Evolutionary conservation across 352 stramenopile species (phyloP).

Genomic region (Phytophthora cryptogea): DNA sequence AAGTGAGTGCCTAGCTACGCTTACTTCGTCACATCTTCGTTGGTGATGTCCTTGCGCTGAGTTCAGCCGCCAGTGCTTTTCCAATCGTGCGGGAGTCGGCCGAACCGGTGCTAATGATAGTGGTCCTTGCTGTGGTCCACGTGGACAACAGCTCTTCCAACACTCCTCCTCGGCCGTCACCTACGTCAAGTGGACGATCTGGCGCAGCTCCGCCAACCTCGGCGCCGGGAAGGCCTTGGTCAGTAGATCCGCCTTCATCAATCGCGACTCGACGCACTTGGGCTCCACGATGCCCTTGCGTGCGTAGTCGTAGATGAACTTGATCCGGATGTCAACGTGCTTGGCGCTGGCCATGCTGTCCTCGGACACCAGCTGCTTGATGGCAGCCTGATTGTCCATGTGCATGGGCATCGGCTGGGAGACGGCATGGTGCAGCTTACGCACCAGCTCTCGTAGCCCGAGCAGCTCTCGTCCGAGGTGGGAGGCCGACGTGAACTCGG

Average conservation of each 20-base stretch:
- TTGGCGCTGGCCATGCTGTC: conserved; percentile 9
- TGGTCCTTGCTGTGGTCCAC: too few relatives aligned
- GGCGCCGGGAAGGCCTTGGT: conserved; percentile 10
- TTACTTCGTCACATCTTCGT: too few relatives aligned
- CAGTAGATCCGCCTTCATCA: conserved; percentile 17
- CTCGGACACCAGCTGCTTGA: neutral
- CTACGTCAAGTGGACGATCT: conserved; percentile 1
- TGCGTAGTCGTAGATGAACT: conserved; percentile 10
- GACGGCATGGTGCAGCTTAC: neutral
- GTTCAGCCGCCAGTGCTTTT: too few relatives aligned
- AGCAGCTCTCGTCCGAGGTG: conserved; percentile 9
- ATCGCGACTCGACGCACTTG: conserved; percentile 8
- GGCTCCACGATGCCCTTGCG: conserved; percentile 9
- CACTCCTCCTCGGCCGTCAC: conserved; percentile 7
- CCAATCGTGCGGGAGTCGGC: too few relatives aligned
- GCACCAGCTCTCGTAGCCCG: conserved; percentile 7
- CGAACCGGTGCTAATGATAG: too few relatives aligned
- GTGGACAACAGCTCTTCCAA: too few relatives aligned
- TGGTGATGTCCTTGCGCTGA: too few relatives aligned
- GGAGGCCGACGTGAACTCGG: conserved; percentile 12
- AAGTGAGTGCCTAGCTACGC: too few relatives aligned
- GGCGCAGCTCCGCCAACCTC: neutral
- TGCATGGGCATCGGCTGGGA: neutral
- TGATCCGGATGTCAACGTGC: conserved; percentile 14
- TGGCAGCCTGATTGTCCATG: too few relatives aligned